Conservation (phyloP, 1,139 yeast species). For the Saccharomyces hybrid region DNA sequence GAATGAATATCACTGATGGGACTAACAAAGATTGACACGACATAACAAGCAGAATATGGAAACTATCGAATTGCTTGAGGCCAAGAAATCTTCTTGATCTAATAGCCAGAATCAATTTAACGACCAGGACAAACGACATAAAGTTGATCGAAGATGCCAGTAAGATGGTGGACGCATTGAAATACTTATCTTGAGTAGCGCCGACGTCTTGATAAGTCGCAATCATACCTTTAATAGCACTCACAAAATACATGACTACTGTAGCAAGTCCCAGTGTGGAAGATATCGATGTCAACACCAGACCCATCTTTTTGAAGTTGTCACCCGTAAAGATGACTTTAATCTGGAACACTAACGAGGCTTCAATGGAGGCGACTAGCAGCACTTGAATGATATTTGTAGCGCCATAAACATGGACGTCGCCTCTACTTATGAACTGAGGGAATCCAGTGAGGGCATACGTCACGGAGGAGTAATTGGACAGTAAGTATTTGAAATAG, state of each 20-base stretch:
- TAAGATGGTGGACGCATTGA: slow-evolving; percentile 49
- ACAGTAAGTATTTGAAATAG: slow-evolving; percentile 46
- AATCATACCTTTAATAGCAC: slow-evolving; percentile 35
- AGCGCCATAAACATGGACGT: slow-evolving; percentile 44
- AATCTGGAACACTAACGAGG: slow-evolving; percentile 64
- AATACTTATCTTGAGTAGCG: slow-evolving; percentile 31
- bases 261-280: slow-evolving; percentile 42
- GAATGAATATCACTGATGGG: slow-evolving; percentile 62
- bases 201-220: slow-evolving; percentile 22
- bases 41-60: slow-evolving; percentile 76
- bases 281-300: slow-evolving; percentile 37
- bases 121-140: slow-evolving; percentile 50
- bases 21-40: slow-evolving; percentile 69
- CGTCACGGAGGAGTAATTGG: slow-evolving; percentile 46
- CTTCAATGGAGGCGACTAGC: slow-evolving; percentile 51
- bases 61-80: slow-evolving; percentile 68
- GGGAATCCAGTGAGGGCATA: slow-evolving; percentile 46
- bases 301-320: slow-evolving; percentile 37
- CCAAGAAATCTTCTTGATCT: slow-evolving; percentile 70
- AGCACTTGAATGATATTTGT: slow-evolving; percentile 54
- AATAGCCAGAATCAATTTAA: slow-evolving; percentile 61
- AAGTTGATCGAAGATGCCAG: slow-evolving; percentile 63
- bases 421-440: slow-evolving; percentile 31
- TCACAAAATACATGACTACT: slow-evolving; percentile 47
- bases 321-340: slow-evolving; percentile 56